Conservation (phyloP, 2,329 filamentous ascomycete species). For the Penicillium occitanis region DNA sequence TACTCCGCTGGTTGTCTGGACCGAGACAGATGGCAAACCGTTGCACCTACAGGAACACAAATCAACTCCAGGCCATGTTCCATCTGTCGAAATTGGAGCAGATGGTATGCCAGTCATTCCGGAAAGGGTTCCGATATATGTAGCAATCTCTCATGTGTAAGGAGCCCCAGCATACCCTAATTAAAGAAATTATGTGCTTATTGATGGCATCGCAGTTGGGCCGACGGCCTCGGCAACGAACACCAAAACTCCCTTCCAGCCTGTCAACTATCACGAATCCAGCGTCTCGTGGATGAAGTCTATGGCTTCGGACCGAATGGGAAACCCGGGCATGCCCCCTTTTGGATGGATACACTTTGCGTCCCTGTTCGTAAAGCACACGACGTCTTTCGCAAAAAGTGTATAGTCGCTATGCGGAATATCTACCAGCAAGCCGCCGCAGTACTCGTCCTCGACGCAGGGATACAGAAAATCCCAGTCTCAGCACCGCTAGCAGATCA, state of each 20-base stretch:
- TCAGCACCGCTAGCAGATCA: conserved; percentile 15
- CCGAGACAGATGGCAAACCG: no score
- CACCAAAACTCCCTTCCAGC: conserved; percentile 22
- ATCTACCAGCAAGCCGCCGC: conserved; percentile 21
- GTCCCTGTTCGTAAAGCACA: conserved; percentile 19
- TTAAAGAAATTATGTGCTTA: not conserved
- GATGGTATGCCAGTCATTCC: not conserved
- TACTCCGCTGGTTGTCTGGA: no score
- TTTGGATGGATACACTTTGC: conserved; percentile 29
- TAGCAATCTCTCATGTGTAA: conserved; percentile 27
- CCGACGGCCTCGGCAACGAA: conserved; percentile 26
- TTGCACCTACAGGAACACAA: no score
- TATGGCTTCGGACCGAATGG: not conserved
- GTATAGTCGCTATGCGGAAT: conserved; percentile 21
- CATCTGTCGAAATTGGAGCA: not conserved
- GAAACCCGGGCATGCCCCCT: not conserved
- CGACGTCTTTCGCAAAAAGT: conserved; percentile 11
- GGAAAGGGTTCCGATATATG: conserved; percentile 3
- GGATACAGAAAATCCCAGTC: conserved; percentile 19
- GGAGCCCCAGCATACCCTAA: not conserved
- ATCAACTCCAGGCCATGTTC: conserved; percentile 14
- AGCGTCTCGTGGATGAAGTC: conserved; percentile 14
- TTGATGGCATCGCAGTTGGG: conserved; percentile 19
- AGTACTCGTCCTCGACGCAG: conserved; percentile 24
- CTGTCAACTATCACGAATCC: conserved; percentile 23